Conservation (phyloP, 2,329 filamentous ascomycete species). For the Talaromyces sp. region DNA sequence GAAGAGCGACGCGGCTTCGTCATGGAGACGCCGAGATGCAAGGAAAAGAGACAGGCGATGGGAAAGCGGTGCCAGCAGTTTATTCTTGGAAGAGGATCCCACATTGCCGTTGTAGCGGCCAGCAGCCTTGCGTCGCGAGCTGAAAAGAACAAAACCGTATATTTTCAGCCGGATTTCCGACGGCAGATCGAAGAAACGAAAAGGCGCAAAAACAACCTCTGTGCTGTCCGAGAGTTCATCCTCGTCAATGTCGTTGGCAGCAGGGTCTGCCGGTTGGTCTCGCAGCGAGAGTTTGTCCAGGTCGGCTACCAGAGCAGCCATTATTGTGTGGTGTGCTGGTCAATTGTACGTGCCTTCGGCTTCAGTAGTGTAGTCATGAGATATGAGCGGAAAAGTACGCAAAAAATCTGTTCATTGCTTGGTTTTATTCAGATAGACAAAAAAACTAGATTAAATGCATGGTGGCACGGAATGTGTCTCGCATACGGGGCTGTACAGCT, state of each 20-base stretch:
- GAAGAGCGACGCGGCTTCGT: conserved; percentile 48
- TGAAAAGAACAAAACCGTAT: conserved; percentile 43
- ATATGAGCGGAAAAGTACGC: conserved; percentile 16
- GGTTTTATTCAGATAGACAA: background rate
- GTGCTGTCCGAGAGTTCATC: conserved; percentile 10
- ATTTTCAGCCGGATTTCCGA: conserved; percentile 50
- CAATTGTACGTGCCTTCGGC: background rate
- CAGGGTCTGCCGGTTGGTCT: conserved; percentile 14
- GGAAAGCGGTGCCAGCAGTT: conserved; percentile 26
- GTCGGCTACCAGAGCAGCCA: conserved; percentile 18
- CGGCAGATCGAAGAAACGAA: conserved; percentile 50
- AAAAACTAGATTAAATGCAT: conserved; percentile 8
- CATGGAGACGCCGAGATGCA: conserved; percentile 40
- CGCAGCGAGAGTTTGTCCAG: conserved; percentile 21
- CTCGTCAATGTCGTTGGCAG: conserved; percentile 13
- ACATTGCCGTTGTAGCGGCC: conserved; percentile 26
- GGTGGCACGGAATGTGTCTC: conserved; percentile 32
- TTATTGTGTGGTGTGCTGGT: conserved; percentile 11
- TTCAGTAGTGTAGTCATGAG: background rate
- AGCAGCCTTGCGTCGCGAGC: conserved; percentile 22
- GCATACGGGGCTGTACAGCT: conserved; percentile 45
- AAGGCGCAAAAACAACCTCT: conserved; percentile 23
- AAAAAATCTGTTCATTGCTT: background rate
- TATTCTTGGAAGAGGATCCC: conserved; percentile 32
- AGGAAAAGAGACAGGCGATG: conserved; percentile 37